Evolutionary conservation across 2,329 filamentous ascomycete species (phyloP).

Genomic region (Albophoma yamanashiensis): DNA sequence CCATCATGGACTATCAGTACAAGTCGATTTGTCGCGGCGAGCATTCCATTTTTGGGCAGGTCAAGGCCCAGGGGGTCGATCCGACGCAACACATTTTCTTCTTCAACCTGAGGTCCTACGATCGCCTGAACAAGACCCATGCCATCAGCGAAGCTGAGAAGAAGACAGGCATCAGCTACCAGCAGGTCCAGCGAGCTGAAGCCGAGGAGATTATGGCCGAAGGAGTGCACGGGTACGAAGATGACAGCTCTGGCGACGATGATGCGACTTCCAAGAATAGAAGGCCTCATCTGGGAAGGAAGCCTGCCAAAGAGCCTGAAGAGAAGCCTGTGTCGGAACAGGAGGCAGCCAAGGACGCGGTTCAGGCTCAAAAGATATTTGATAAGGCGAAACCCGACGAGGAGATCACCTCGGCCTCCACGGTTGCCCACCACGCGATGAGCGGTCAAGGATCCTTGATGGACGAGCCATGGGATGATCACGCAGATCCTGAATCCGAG

Average conservation of each 20-base stretch:
- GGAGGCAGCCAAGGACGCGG: conserved; percentile 24
- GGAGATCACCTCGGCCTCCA: conserved; percentile 25
- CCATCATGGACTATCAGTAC: conserved; percentile 99
- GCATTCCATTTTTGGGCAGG: conserved; percentile 77
- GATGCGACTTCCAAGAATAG: neutral
- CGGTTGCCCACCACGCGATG: conserved; percentile 74
- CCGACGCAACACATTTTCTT: conserved; percentile 76
- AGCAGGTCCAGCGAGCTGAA: conserved; percentile 77
- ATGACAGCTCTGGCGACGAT: conserved; percentile 21
- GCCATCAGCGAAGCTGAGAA: conserved; percentile 66
- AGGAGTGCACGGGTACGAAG: conserved; percentile 52
- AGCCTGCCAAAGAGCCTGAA: conserved; percentile 33
- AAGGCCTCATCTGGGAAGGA: conserved; percentile 26
- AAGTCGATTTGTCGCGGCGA: conserved; percentile 89
- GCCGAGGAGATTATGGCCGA: conserved; percentile 79
- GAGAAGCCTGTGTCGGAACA: conserved; percentile 16
- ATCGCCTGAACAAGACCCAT: conserved; percentile 77
- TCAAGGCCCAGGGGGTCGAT: conserved; percentile 62
- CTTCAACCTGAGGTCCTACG: conserved; percentile 89
- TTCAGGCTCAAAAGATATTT: conserved; percentile 40
- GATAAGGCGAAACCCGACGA: conserved; percentile 33
- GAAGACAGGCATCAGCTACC: conserved; percentile 71
- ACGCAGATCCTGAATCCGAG: conserved; percentile 59
- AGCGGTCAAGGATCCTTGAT: conserved; percentile 44
- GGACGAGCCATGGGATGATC: conserved; percentile 64